phyloP scores from a whole-genome alignment of 1,284 basidiomycete species.

The Meira miltonrushii region DNA sequence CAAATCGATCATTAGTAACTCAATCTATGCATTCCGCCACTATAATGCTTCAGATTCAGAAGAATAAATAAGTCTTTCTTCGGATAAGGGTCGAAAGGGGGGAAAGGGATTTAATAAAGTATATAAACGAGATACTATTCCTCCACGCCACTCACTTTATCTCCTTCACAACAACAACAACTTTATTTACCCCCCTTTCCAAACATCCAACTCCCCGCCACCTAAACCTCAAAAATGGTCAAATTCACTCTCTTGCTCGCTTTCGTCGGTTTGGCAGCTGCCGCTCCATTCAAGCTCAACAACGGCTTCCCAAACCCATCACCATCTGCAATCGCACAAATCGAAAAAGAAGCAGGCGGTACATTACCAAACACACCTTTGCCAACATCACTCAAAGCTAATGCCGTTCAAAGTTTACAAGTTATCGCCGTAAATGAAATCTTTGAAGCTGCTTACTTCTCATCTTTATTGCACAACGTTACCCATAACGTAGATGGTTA shows the following conservation, averaged over 20 bases:
- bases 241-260: not conserved
- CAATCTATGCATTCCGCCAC: too few species aligned
- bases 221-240: not conserved
- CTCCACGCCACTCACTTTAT: too few species aligned
- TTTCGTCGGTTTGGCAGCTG: constrained; percentile 12
- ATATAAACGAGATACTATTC: too few species aligned
- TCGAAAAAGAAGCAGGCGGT: constrained; percentile 16
- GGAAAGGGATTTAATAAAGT: too few species aligned
- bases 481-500: constrained; percentile 16
- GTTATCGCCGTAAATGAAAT: constrained; percentile 24
- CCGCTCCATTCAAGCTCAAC: constrained; percentile 18
- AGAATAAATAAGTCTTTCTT: too few species aligned
- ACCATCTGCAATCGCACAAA: constrained; percentile 12
- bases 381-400: constrained; percentile 12
- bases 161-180: too few species aligned
- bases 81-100: too few species aligned
- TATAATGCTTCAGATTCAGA: too few species aligned
- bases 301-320: constrained; percentile 22
- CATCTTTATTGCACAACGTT: constrained; percentile 16
- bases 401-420: constrained; percentile 16
- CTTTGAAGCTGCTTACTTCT: constrained; percentile 25
- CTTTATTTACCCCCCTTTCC: too few species aligned
- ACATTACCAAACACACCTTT: constrained; percentile 17
- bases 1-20: too few species aligned
- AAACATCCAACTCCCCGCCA: too few species aligned